Evolutionary conservation across 2,329 filamentous ascomycete genomes (phyloP).

Genomic region (Cladophialophora bantiana): DNA sequence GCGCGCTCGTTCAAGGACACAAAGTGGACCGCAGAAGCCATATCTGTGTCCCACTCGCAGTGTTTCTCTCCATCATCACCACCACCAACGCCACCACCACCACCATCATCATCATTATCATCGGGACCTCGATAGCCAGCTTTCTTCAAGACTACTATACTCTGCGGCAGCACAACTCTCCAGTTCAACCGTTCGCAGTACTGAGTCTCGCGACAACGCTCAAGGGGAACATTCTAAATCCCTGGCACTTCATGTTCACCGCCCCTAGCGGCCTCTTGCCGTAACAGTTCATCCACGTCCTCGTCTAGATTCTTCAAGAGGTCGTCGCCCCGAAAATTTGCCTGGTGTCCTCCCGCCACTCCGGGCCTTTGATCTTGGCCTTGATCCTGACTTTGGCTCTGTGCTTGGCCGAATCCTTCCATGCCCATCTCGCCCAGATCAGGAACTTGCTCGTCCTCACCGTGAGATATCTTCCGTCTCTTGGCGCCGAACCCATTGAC

Average conservation of each 20-base stretch:
- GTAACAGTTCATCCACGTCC: conserved; percentile 66
- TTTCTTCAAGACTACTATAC: no score
- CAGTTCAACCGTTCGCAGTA: no score
- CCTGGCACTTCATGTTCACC: background rate
- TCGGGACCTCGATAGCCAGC: no score
- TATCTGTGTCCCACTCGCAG: no score
- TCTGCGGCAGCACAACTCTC: no score
- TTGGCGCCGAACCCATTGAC: conserved; percentile 48
- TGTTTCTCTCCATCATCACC: no score
- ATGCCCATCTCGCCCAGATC: conserved; percentile 41
- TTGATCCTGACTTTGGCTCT: background rate
- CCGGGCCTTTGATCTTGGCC: background rate
- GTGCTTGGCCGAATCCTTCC: conserved; percentile 30
- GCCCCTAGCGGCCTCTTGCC: conserved; percentile 49
- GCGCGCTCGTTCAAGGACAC: no score
- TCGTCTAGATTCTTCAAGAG: conserved; percentile 65
- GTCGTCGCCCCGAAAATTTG: conserved; percentile 48
- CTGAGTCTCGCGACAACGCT: no score
- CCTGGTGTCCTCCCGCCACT: background rate
- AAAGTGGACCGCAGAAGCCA: no score
- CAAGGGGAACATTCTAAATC: background rate
- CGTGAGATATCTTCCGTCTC: conserved; percentile 58
- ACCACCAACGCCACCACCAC: no score
- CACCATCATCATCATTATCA: no score
- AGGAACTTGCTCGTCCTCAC: conserved; percentile 53